These are phyloP conservation scores for Gnomoniopsis smithogilvyi DNA, from an alignment of 2,329 filamentous ascomycete species.

Conservation along the genomic window DNA sequence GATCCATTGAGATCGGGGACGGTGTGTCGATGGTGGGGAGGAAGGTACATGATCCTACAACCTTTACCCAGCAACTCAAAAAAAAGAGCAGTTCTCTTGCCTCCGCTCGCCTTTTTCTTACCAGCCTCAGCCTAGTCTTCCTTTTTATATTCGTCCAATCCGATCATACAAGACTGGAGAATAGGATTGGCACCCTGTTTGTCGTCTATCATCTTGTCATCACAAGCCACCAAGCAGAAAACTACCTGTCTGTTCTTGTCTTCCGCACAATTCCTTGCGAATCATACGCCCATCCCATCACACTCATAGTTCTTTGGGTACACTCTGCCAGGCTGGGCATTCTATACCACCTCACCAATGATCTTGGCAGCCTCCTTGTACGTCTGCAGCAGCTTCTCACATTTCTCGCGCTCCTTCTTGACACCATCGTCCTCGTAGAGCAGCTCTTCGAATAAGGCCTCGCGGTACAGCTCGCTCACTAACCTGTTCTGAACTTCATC, in stretches of 20 bases:
- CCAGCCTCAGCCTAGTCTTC: background rate
- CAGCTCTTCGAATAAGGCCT: conserved; percentile 84
- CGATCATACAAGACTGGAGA: background rate
- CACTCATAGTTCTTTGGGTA: too few species aligned
- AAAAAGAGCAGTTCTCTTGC: background rate
- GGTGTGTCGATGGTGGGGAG: conserved; percentile 1
- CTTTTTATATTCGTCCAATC: background rate
- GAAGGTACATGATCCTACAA: conserved; percentile 15
- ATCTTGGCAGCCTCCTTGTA: conserved; percentile 99
- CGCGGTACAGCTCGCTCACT: conserved; percentile 93
- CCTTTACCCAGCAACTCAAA: background rate
- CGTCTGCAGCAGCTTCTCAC: conserved; percentile 89
- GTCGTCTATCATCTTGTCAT: conserved; percentile 11
- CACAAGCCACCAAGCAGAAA: background rate
- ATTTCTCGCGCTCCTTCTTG: conserved; percentile 97
- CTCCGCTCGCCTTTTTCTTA: background rate
- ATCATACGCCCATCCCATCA: background rate
- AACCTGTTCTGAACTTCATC: conserved; percentile 96
- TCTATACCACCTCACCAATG: conserved; percentile 87
- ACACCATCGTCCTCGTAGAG: conserved; percentile 97
- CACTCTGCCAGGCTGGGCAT: background rate
- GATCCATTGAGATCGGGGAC: background rate
- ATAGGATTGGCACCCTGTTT: background rate
- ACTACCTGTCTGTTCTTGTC: background rate
- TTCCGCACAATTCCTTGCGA: background rate